Conservation (phyloP, 176 grass and related monocot species). For the Aegilops umbellulata region DNA sequence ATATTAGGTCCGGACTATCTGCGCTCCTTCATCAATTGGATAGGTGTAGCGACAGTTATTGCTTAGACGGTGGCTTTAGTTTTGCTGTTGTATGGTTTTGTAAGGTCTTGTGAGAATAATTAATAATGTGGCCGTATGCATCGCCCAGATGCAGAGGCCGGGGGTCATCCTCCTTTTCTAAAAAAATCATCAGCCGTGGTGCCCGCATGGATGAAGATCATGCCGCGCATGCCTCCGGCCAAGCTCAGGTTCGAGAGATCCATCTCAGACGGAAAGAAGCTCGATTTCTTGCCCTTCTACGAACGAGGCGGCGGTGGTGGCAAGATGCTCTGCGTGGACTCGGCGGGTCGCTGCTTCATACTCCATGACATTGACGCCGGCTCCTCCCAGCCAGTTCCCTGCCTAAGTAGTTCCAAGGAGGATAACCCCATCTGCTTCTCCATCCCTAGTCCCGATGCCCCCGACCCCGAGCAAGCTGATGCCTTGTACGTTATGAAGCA, state of each 20-base stretch:
- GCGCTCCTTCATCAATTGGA: too few species aligned
- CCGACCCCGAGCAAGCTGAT: neutral
- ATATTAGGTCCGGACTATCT: too few species aligned
- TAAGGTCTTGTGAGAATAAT: too few species aligned
- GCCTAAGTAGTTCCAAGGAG: neutral
- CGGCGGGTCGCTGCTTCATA: neutral
- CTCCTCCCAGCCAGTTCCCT: neutral
- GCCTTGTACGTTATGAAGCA: too few species aligned
- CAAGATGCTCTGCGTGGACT: neutral
- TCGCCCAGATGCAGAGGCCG: too few species aligned
- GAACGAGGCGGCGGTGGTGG: neutral
- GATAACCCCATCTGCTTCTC: neutral
- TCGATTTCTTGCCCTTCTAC: neutral
- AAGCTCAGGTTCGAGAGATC: neutral
- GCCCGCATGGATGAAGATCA: neutral
- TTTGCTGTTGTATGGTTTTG: too few species aligned
- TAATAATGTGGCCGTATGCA: too few species aligned
- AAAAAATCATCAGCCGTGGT: neutral
- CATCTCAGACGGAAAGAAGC: neutral
- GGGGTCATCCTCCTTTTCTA: too few species aligned
- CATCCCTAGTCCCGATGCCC: neutral
- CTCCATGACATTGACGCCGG: neutral
- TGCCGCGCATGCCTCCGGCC: neutral
- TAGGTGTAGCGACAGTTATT: too few species aligned
- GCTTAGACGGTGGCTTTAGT: too few species aligned